These are phyloP conservation scores for Sicyos baderoa DNA, from an alignment of 306 rosid species.

Conservation along the genomic window DNA sequence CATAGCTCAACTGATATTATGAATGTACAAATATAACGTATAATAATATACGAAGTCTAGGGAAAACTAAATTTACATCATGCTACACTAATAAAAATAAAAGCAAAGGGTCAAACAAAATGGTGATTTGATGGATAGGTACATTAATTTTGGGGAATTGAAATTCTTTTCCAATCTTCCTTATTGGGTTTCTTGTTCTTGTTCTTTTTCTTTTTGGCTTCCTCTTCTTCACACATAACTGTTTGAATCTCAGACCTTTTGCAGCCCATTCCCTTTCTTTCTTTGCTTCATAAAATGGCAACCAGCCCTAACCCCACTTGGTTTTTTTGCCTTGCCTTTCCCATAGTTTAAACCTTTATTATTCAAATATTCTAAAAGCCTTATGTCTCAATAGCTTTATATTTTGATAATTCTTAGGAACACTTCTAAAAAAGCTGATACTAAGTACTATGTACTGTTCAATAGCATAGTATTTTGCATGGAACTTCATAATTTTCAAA, in stretches of 20 bases:
- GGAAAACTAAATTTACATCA: too few relatives aligned
- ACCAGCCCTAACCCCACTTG: conserved; percentile 34
- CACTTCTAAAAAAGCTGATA: background rate
- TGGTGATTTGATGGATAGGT: conserved; percentile 6
- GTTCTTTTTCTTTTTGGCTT: background rate
- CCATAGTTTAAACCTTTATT: background rate
- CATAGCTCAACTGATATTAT: too few relatives aligned
- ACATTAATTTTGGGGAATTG: conserved; percentile 13
- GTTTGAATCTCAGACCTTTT: background rate
- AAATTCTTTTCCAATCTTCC: background rate
- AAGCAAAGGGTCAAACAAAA: background rate
- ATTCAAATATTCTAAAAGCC: background rate
- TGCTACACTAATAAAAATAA: too few relatives aligned
- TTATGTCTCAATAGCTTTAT: background rate
- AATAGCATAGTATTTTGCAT: background rate
- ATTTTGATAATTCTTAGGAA: background rate
- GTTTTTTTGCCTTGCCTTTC: conserved; percentile 26
- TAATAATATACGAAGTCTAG: too few relatives aligned
- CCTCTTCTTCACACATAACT: background rate
- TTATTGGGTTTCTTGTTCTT: too few relatives aligned
- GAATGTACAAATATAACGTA: too few relatives aligned
- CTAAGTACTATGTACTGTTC: background rate
- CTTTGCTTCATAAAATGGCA: conserved; percentile 30
- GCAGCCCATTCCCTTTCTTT: background rate
- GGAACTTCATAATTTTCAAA: background rate